phyloP scores from a whole-genome alignment of 495 filamentous ascomycete genomes.

The Pseudomonodictys pantanalensis region DNA sequence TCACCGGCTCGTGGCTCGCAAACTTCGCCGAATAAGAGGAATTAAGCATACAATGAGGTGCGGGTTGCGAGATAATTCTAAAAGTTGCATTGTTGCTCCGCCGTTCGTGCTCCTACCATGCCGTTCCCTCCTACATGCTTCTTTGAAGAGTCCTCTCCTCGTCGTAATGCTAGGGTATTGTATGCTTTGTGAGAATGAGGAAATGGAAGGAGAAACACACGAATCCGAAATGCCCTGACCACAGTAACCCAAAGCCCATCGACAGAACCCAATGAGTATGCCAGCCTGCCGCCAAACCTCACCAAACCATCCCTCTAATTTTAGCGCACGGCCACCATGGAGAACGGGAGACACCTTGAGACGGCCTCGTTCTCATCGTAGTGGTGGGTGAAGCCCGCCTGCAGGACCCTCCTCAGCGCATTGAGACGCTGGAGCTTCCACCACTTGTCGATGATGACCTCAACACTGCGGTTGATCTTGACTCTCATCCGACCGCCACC shows the following conservation, averaged over 20 bases:
- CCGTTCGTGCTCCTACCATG: too few species aligned
- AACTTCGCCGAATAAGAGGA: too few species aligned
- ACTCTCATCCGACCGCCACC: conserved; percentile 72
- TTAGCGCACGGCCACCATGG: conserved; percentile 9
- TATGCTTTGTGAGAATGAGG: neutral
- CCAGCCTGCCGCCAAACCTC: neutral
- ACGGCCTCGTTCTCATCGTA: conserved; percentile 79
- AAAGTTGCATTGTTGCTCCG: too few species aligned
- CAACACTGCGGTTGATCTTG: conserved; percentile 65
- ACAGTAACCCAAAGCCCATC: too few species aligned
- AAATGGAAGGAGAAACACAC: neutral
- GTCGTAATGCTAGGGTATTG: neutral
- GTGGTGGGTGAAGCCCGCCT: conserved; percentile 77
- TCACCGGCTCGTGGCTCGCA: too few species aligned
- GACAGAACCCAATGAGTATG: too few species aligned
- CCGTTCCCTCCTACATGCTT: too few species aligned
- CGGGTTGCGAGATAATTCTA: too few species aligned
- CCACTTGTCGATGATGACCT: conserved; percentile 84
- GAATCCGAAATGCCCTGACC: neutral
- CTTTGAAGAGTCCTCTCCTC: neutral
- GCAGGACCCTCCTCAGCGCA: conserved; percentile 70
- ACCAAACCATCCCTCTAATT: neutral
- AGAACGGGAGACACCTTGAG: conserved; percentile 64
- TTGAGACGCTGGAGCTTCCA: conserved; percentile 80
- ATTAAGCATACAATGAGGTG: too few species aligned